Evolutionary conservation across 495 filamentous ascomycete species (phyloP), one percentile per base, ranked within the genome.

Genomic region (Margaritispora aquatica): DNA sequence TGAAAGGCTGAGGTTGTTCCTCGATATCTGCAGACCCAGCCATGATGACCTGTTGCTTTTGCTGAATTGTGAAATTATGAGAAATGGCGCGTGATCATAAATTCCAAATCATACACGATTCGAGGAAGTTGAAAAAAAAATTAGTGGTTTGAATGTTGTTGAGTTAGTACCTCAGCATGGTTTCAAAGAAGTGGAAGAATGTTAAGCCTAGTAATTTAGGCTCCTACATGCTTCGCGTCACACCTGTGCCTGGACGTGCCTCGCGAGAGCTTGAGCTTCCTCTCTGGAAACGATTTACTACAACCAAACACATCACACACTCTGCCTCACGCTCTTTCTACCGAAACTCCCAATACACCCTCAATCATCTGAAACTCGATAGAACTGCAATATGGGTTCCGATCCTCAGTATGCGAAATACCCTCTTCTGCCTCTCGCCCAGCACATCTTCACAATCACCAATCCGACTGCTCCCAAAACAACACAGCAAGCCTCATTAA

Each of bases 381-480:
- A 17, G 54, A 20, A 36, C 23, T 49, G 62, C 75, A 87, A 58
- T 65, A 98, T 98, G 94, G 94, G 92, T 67, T 90, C 90, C 68
- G 94, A 98, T 79, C 92, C 92, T 55, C 94, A 96, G 73, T 97
- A 94, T 78, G 87, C 90, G 67, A 92, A 92, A 74, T 97, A 92
- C 75, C 94, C 94, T 55, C 79, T 94, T 70, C 88, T 98, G 69
- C 79, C 87, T 66, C 84, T 98, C 70, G 85, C 94, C 64, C 95
- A 97, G 80, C 86, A 96, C 75, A 92, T 98, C 77, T 98, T 98
- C 82, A 90, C 89, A 71, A 81, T 97, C 76, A 92, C 90, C 66
- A 96, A 96, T 75, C 86, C 92, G 62, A 85, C 88, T 65, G 84
- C 92, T 59, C 70, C 86, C 26, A 75, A 80, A 59, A 61, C 81